Conservation (phyloP, 1,284 basidiomycete species). For the Malassezia sp. region DNA sequence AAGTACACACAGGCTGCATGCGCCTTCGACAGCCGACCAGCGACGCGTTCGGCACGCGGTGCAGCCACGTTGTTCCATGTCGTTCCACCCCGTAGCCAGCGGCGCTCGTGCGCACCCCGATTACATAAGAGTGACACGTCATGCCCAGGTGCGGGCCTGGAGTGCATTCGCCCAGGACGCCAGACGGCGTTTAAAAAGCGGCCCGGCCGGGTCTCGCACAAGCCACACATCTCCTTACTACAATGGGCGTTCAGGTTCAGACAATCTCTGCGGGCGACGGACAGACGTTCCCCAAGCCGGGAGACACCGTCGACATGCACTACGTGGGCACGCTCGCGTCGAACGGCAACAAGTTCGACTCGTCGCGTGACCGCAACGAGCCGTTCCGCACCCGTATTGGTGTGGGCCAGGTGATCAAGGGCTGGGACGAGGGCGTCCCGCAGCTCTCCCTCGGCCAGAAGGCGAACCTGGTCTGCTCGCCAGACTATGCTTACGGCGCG, state of each 20-base stretch:
- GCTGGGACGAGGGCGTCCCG: conserved; percentile 49
- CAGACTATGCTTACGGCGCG: conserved; percentile 47
- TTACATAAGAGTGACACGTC: conserved; percentile 13
- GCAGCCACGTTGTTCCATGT: background rate
- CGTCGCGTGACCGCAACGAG: conserved; percentile 44
- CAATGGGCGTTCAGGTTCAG: conserved; percentile 44
- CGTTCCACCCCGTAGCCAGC: background rate
- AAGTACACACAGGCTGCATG: too few species aligned
- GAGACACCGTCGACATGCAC: conserved; percentile 39
- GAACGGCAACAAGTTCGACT: conserved; percentile 40
- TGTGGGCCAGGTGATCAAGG: conserved; percentile 47
- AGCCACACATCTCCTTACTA: conserved; percentile 5
- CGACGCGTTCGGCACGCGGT: background rate
- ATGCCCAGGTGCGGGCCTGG: too few species aligned
- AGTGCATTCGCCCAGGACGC: too few species aligned
- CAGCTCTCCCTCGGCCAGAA: conserved; percentile 48
- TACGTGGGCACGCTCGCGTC: conserved; percentile 36
- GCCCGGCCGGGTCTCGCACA: conserved; percentile 7
- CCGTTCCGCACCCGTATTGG: conserved; percentile 35
- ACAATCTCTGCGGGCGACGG: conserved; percentile 44
- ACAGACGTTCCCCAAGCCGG: conserved; percentile 41
- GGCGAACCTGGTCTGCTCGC: conserved; percentile 41
- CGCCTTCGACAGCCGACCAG: too few species aligned
- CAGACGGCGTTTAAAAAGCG: background rate
- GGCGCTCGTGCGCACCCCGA: background rate